Base-by-base conservation (phyloP, 192 early-diverging fungal species). In the Cladochytrium replicatum region DNA sequence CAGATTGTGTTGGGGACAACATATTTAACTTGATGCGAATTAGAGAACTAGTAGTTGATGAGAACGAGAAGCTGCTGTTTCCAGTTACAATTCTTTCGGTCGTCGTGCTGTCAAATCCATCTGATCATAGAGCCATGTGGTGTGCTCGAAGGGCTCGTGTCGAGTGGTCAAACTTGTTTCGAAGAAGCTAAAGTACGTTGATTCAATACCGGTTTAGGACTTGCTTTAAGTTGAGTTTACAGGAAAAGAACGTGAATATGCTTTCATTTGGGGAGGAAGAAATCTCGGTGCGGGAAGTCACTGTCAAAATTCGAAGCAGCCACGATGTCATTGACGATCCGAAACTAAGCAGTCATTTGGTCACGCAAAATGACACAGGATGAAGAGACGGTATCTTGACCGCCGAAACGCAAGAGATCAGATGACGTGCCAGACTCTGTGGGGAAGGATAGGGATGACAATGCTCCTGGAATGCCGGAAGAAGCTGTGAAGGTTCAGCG, bases 1-100 rank as follows among this genome's bases (percentile, higher is more conserved):
- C 32, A 83, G 80, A 68, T 94, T n/a, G n/a, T 22, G 89, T 82
- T 29, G 93, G 89, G 25, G 82, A 92, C 55, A 92, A 90, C 6
- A 57, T 97, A 26, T 97, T 85, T 60, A 95, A 89, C 38, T 75
- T 92, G 2, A 62, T 97, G 17, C 87, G 87, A 60, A 85, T 97
- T 32, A 82, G 81, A 17, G 85, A 85, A 9, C 50, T 84, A 21
- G 91, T 91, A 46, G 58, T 78, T 0, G 89, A 93, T 54, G 67
- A 77, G 25, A 69, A 85, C 11, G 91, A 97, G 42, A 61, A 85
- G 29, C 93, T 90, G 0, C 31, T 82, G 13, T 83, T 83, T 46
- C 88, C 86, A 32, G 76, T 80, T 19, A 68, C 66, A 29, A 78
- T 97, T 28, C 67, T 60, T 22, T 46, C 53, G 5, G 71, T 75